These are phyloP conservation scores for Chlamydomonas sphaeroides DNA, from an alignment of 139 green algal genomes.

Conservation along the genomic window DNA sequence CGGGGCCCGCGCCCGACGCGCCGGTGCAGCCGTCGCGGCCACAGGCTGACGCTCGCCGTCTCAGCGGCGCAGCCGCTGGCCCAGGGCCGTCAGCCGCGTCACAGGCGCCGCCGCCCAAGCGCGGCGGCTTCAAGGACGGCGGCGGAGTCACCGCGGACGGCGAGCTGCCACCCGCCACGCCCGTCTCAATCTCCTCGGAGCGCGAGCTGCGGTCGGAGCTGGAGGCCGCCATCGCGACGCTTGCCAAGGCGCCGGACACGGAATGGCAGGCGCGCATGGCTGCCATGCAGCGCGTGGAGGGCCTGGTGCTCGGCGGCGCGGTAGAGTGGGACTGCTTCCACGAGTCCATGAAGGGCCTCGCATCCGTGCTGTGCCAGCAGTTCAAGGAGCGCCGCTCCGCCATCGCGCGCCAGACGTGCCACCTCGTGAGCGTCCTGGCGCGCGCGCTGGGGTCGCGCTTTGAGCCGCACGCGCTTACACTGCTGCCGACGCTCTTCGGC, in stretches of 20 bases:
- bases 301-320: constrained; percentile 69
- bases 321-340: constrained; percentile 51
- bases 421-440: constrained; percentile 70
- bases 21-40: no score
- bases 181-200: constrained; percentile 57
- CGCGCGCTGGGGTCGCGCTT: constrained; percentile 60
- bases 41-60: background rate
- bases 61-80: background rate
- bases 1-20: background rate
- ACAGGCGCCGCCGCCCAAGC: background rate
- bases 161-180: constrained; percentile 45
- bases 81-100: background rate
- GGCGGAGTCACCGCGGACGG: constrained; percentile 51
- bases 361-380: constrained; percentile 41
- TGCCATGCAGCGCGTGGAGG: constrained; percentile 77
- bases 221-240: constrained; percentile 48
- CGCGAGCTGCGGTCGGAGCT: constrained; percentile 64
- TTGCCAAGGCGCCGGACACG: constrained; percentile 43
- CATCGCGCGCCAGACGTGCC: constrained; percentile 73
- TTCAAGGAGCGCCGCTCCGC: constrained; percentile 74
- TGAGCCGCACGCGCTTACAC: constrained; percentile 58
- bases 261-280: constrained; percentile 61
- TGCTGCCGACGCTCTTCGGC: constrained; percentile 78
- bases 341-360: constrained; percentile 52
- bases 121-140: constrained; percentile 55